Base-by-base conservation (phyloP, 2,329 filamentous ascomycete genomes). In the Neopestalotiopsis rosae region DNA sequence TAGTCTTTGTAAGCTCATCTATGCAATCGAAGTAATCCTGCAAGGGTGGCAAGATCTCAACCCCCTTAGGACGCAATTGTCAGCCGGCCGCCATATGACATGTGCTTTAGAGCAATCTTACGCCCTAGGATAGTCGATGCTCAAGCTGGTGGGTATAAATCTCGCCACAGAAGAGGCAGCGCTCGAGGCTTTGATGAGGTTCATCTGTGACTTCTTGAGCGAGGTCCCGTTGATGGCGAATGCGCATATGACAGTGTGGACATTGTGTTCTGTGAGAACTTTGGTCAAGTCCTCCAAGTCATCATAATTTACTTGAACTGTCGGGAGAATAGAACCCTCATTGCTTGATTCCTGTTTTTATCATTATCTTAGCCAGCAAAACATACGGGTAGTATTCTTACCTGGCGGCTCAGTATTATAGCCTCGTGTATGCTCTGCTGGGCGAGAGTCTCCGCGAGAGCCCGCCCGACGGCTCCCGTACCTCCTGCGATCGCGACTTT, bases 141-240 rank as follows among this genome's bases (percentile, higher is more conserved):
- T 61, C 7, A 32, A 61, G 58, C 24, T 32, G 4, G 58, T 61
- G 14, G 58, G 58, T 4, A 61, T 61, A 20, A 61, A 38, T 14
- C 28, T 61, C 28, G 13, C 12, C 32, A 38, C 30, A 10, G 24
- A n/a, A 38, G 58, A 14, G 12, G 58, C 24, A 1, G 32, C 17
- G 4, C 28, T 14, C 10, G 58, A 28, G 24, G 58, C 58, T 32
- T 61, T 61, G 58, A 61, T 61, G 58, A 61, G 30, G 58, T 61
- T 61, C 58, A 38, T 61, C n/a, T 61, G 58, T 14, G 58, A 61
- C 17, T n/a, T 61, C 30, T 61, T 61, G 58, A 61, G 58, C 9
- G 58, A 61, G 9, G 28, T 61, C 9, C 58, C 58, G 1, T 28
- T 32, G n/a, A 61, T 61, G n/a, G 28, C 58, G 14, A 61, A 61